Conservation (phyloP, 2,329 filamentous ascomycete genomes). For the Botrytis aclada region DNA sequence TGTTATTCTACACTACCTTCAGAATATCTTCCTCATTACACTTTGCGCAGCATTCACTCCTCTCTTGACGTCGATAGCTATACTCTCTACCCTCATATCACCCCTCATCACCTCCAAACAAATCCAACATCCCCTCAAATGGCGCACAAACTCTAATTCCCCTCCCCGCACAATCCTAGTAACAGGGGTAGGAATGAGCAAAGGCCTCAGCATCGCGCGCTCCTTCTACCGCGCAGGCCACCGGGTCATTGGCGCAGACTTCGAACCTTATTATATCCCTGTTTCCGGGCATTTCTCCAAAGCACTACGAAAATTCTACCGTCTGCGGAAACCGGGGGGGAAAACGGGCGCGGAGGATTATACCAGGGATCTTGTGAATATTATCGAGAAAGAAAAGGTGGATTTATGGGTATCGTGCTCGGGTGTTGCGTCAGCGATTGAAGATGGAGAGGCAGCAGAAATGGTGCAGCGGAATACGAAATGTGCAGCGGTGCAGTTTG, state of each 20-base stretch:
- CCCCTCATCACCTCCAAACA: conserved; percentile 23
- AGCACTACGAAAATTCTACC: conserved; percentile 55
- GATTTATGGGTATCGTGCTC: conserved; percentile 69
- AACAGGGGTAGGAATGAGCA: conserved; percentile 70
- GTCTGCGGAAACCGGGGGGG: conserved; percentile 29
- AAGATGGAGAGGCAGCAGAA: conserved; percentile 65
- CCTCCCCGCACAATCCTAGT: conserved; percentile 55
- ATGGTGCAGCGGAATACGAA: conserved; percentile 54
- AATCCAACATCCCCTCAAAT: conserved; percentile 25
- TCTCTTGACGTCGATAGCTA: conserved; percentile 27
- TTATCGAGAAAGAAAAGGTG: conserved; percentile 58
- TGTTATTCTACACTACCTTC: conserved; percentile 42
- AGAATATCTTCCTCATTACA: conserved; percentile 47
- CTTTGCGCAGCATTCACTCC: conserved; percentile 28
- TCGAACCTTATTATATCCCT: conserved; percentile 47
- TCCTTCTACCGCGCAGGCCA: conserved; percentile 63
- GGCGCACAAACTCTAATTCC: conserved; percentile 22
- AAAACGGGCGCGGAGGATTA: conserved; percentile 46
- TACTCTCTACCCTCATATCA: conserved; percentile 21
- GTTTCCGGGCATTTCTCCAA: conserved; percentile 57
- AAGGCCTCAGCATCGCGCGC: conserved; percentile 65
- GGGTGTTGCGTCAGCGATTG: conserved; percentile 44
- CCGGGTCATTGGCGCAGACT: conserved; percentile 69
- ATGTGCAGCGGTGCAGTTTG: conserved; percentile 64
- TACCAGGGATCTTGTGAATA: conserved; percentile 52